Percentiles rank a stretch among this genome's conserved stretches.
phyloP scores from a whole-genome alignment of 257 asterid species.

The Salvia miltiorrhiza region DNA sequence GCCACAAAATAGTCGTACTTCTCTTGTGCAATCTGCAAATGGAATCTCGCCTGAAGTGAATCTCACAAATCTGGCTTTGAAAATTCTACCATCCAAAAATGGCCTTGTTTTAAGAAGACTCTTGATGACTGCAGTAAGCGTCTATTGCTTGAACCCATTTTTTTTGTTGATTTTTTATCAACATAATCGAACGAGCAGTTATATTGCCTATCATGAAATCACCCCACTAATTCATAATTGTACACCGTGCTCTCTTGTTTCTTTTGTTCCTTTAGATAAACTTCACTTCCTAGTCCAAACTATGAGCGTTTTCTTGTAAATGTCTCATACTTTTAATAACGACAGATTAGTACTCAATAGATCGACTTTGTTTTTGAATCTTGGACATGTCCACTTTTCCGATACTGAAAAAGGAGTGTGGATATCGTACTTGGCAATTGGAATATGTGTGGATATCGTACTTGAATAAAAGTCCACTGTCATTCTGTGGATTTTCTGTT shows the following conservation, averaged over 20 bases:
- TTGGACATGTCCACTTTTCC: neutral
- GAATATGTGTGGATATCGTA: neutral
- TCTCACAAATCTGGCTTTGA: slow-evolving; percentile 63
- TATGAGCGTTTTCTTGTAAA: neutral
- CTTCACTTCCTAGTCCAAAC: neutral
- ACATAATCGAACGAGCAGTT: neutral
- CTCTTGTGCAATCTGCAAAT: slow-evolving; percentile 39
- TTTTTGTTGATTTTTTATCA: neutral
- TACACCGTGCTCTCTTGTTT: neutral
- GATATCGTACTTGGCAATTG: no score
- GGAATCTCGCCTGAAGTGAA: slow-evolving; percentile 49
- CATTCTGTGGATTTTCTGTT: neutral
- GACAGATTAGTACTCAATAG: no score
- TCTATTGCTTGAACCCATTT: slow-evolving; percentile 21
- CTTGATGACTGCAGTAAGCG: slow-evolving; percentile 78
- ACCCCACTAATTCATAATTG: neutral
- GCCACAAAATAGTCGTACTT: slow-evolving; percentile 41
- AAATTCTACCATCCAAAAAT: slow-evolving; percentile 70
- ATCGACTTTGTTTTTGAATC: no score
- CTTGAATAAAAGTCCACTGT: neutral
- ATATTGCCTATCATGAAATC: neutral
- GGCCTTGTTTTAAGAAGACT: slow-evolving; percentile 86
- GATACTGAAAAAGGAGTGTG: neutral
- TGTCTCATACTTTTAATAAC: neutral
- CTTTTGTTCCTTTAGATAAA: neutral